Conservation (phyloP, 2,329 filamentous ascomycete genomes). For the Clarireedia homoeocarpa region DNA sequence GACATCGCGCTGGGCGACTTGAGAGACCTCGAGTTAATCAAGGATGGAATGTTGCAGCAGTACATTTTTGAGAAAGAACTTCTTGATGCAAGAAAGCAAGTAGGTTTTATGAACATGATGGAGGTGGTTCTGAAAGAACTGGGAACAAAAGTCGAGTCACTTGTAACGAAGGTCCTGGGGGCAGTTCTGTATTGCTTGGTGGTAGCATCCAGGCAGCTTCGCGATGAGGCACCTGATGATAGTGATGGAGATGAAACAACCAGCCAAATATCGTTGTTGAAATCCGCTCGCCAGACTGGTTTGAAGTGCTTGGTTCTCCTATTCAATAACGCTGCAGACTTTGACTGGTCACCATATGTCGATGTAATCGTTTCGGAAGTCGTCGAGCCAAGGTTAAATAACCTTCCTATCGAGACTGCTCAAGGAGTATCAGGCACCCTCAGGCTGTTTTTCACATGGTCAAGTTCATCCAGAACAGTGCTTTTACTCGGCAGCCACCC, state of each 20-base stretch:
- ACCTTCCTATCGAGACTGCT: slow-evolving; percentile 75
- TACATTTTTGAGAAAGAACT: slow-evolving; percentile 50
- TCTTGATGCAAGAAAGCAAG: slow-evolving; percentile 67
- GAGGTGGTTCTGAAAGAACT: slow-evolving; percentile 80
- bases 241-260: slow-evolving; percentile 30
- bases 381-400: slow-evolving; percentile 67
- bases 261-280: slow-evolving; percentile 49
- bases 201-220: slow-evolving; percentile 54
- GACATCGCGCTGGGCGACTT: slow-evolving; percentile 72
- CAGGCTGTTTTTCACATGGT: slow-evolving; percentile 75
- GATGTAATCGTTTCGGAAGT: slow-evolving; percentile 65
- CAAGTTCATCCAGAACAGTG: slow-evolving; percentile 56
- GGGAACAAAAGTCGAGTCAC: slow-evolving; percentile 62
- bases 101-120: slow-evolving; percentile 88
- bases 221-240: slow-evolving; percentile 27
- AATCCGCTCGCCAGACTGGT: slow-evolving; percentile 60
- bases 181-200: slow-evolving; percentile 77
- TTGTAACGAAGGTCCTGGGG: slow-evolving; percentile 62
- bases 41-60: slow-evolving; percentile 25
- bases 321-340: slow-evolving; percentile 63
- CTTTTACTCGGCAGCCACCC: slow-evolving; percentile 56
- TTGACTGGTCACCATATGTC: slow-evolving; percentile 67
- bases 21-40: slow-evolving; percentile 50
- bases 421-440: slow-evolving; percentile 82
- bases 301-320: slow-evolving; percentile 76